Evolutionary conservation across 176 grass and related monocot genomes (phyloP).

Genomic region (Musa acuminata): DNA sequence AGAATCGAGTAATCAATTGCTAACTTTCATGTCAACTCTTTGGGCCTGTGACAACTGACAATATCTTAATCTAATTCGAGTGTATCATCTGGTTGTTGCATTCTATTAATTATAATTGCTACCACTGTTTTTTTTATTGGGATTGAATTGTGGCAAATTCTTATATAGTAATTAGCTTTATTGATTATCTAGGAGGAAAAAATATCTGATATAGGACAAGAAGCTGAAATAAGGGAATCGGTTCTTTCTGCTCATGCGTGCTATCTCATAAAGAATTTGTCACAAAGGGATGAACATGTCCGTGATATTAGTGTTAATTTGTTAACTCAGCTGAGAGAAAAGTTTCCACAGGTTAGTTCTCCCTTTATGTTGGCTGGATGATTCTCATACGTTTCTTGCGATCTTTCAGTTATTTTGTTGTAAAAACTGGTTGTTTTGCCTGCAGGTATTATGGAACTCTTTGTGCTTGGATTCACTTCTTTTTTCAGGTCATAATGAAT

Average conservation of each 20-base stretch:
- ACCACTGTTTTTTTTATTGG: neutral
- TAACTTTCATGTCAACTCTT: neutral
- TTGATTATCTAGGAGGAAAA: constrained; percentile 56
- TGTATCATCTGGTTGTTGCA: neutral
- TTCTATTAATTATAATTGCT: neutral
- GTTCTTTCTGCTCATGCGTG: constrained; percentile 78
- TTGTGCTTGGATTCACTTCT: constrained; percentile 94
- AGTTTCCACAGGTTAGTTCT: constrained; percentile 82
- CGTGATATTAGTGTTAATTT: constrained; percentile 92
- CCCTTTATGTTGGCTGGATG: neutral
- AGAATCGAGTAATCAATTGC: neutral
- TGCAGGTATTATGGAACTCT: constrained; percentile 92
- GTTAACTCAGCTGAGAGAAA: constrained; percentile 87
- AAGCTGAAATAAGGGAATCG: constrained; percentile 76
- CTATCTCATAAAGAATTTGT: constrained; percentile 97
- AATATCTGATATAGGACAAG: constrained; percentile 84
- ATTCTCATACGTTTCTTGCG: constrained; percentile 13
- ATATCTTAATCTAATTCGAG: neutral
- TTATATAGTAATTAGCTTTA: constrained; percentile 21
- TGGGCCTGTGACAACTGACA: neutral
- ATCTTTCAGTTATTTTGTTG: constrained; percentile 26
- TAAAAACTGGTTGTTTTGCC: constrained; percentile 20
- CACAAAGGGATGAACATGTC: constrained; percentile 91
- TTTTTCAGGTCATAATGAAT: constrained; percentile 93
- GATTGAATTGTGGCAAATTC: neutral